Conservation (phyloP, 148 eudicot genomes). For the Mesembryanthemum crystallinum region DNA sequence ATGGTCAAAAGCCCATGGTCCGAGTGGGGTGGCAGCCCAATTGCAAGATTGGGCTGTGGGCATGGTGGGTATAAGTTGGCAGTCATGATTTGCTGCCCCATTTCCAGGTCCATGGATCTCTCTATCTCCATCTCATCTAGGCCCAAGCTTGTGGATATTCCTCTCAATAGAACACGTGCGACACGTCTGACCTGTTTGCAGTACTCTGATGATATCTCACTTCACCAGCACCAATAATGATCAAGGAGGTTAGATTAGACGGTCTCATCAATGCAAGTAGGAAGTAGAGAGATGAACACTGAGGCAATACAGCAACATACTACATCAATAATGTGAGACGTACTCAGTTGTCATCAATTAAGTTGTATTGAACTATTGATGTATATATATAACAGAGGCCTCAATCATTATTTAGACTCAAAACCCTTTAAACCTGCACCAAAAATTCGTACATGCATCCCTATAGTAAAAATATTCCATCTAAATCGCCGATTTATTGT, state of each 20-base stretch:
- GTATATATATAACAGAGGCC: no score
- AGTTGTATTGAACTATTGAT: no score
- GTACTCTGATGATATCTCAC: conserved; percentile 30
- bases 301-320: no score
- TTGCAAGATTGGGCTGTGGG: conserved; percentile 38
- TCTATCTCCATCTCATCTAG: conserved; percentile 25
- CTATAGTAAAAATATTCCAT: no score
- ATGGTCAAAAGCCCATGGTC: conserved; percentile 41
- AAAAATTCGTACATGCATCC: no score
- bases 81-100: conserved; percentile 29
- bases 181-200: conserved; percentile 22
- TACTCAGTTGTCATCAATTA: no score
- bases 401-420: no score
- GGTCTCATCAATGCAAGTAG: no score
- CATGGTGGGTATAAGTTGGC: conserved; percentile 39
- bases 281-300: no score
- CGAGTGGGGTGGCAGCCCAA: conserved; percentile 42
- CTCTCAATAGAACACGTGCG: conserved; percentile 31
- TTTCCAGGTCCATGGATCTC: conserved; percentile 23
- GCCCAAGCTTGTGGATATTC: conserved; percentile 39
- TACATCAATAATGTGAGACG: no score
- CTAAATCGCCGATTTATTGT: no score
- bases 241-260: neutral
- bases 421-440: no score
- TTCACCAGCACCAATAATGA: neutral